phyloP scores from a whole-genome alignment of 768 basidiomycete genomes.

The Coprinellus aureogranulatus region DNA sequence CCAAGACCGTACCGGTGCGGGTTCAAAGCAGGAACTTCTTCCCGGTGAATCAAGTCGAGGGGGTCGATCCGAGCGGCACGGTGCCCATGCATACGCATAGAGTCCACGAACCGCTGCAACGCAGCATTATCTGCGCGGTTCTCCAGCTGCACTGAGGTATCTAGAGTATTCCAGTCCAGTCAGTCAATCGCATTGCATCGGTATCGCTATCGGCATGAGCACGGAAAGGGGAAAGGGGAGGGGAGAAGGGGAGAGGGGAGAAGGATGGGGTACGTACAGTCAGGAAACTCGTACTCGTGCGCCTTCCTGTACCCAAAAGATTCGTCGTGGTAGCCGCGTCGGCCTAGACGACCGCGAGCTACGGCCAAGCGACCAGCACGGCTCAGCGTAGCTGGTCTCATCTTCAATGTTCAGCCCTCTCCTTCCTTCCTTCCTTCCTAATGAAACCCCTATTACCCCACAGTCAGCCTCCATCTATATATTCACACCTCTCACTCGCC shows the following conservation, averaged over 20 bases:
- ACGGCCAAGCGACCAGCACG: not conserved
- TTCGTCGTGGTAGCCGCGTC: constrained; percentile 64
- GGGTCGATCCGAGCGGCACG: constrained; percentile 86
- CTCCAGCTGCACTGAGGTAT: constrained; percentile 60
- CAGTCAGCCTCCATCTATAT: no score
- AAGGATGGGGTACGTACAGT: constrained; percentile 53
- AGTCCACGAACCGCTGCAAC: constrained; percentile 85
- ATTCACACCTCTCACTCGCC: no score
- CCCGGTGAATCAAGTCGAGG: constrained; percentile 80
- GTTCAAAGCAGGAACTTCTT: constrained; percentile 73
- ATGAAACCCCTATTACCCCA: no score
- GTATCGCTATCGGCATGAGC: no score
- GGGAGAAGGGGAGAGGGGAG: no score
- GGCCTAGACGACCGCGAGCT: not conserved
- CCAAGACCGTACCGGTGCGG: constrained; percentile 74
- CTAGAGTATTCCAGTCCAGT: no score
- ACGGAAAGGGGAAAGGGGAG: no score
- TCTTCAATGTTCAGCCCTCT: no score
- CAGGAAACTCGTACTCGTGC: constrained; percentile 61
- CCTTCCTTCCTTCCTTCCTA: no score
- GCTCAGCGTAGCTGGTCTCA: not conserved
- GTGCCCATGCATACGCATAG: constrained; percentile 81
- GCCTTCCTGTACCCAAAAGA: constrained; percentile 76
- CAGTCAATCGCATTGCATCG: no score
- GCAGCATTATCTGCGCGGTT: constrained; percentile 74